phyloP scores from a whole-genome alignment of 805 yeast genomes.

The Candida orba region DNA sequence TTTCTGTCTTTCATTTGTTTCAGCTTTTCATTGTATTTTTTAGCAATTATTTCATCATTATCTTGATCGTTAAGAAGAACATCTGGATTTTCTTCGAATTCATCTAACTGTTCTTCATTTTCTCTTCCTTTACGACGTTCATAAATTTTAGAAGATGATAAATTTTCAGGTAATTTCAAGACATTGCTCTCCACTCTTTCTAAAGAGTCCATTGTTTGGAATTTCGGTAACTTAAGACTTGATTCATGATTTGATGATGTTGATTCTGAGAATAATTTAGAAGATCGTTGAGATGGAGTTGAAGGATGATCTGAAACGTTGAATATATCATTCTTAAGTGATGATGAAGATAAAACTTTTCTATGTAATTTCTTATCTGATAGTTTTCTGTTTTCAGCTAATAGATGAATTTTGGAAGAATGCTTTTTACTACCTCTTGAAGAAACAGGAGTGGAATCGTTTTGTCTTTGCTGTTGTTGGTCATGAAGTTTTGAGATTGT shows the following conservation, averaged over 20 bases:
- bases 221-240: constrained; percentile 15
- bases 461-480: constrained; percentile 8
- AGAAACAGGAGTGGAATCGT: constrained; percentile 5
- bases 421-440: constrained; percentile 6
- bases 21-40: constrained; percentile 15
- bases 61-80: constrained; percentile 3
- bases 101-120: constrained; percentile 8
- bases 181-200: not conserved
- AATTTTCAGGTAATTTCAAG: constrained; percentile 4
- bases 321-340: constrained; percentile 14
- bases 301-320: not conserved
- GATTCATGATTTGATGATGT: not conserved
- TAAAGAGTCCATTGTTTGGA: constrained; percentile 16
- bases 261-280: not conserved
- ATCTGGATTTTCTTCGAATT: constrained; percentile 4
- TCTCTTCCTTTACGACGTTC: constrained; percentile 18
- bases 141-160: constrained; percentile 16
- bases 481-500: constrained; percentile 21
- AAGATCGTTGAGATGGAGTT: not conserved
- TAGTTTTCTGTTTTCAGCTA: not conserved
- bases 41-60: constrained; percentile 6
- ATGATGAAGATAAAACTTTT: constrained; percentile 17
- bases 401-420: constrained; percentile 3
- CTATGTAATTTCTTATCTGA: constrained; percentile 19
- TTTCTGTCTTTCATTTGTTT: constrained; percentile 9